Evolutionary conservation across 768 basidiomycete species (phyloP), one percentile per base, ranked within the genome.

Genomic region (Macrolepiota dolichaula): DNA sequence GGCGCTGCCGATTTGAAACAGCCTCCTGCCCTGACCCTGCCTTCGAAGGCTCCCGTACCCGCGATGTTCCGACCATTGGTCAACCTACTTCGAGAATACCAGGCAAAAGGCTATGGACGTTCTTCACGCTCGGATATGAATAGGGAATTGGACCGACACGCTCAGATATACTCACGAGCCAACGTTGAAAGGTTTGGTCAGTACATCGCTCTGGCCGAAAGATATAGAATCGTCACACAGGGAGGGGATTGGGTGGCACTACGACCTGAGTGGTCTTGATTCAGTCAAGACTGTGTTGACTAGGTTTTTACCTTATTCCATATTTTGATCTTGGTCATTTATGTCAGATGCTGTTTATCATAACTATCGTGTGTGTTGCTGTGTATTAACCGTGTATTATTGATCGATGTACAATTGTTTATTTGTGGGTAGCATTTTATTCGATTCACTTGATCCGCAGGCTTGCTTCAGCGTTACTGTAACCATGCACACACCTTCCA

Each of bases 131-230:
- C 78, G 25, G n/a, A 50, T 0, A 59, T 85, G 10, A 77, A 74
- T 10, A 38, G 67, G 27, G 65, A 68, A 32, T 63, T 85, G 11
- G 62, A 68, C 13, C 63, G 59, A 25, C 62, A 66, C 36, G 70
- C 67, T 54, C 65, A 63, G 32, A 67, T 76, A 1, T 83, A 81
- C 55, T 65, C 68, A 65, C 67, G 67, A 36, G 80, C 77, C 10
- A 77, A 79, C 1, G 78, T 76, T 4, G 29, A 72, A 5, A 75
- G 67, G 25, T 81, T 83, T 63, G 69, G 69, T 17, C 73, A 78
- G 44, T 85, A 83, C 63, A 55, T 72, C 12, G 64, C 62, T 9
- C 62, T 75, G 57, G 83, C 83, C 12, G 69, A 71, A 40, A 68
- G 75, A 59, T 69, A 64, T 13, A 75, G 72, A 24, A 70, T 83